Evolutionary conservation across 78 protist genomes (phyloP).

Genomic region (Chrysochromulina tobinii): DNA sequence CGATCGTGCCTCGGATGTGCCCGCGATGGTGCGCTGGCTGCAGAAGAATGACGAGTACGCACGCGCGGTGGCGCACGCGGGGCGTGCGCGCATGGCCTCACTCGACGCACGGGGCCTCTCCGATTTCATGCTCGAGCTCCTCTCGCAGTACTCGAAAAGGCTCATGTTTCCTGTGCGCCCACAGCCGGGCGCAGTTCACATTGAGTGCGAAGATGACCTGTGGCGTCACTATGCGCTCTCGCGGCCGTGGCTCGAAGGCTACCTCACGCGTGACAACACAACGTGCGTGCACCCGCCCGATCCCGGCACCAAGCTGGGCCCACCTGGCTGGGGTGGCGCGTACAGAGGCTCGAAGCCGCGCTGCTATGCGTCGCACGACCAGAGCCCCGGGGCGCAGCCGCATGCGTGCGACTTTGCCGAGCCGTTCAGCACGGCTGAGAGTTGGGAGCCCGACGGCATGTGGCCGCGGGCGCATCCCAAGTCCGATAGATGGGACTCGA

Average conservation of each 20-base stretch:
- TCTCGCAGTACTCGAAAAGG: background rate
- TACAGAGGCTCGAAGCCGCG: conserved; percentile 3
- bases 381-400: background rate
- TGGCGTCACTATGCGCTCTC: background rate
- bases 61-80: background rate
- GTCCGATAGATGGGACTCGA: too few relatives aligned
- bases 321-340: conserved; percentile 7
- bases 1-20: background rate
- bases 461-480: too few relatives aligned
- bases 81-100: background rate
- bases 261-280: background rate
- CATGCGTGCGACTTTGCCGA: background rate
- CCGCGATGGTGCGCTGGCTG: background rate
- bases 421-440: too few relatives aligned
- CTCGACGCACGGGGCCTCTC: background rate
- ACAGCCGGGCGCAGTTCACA: background rate
- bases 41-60: background rate
- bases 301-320: background rate
- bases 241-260: background rate
- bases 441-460: too few relatives aligned
- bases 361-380: conserved; percentile 13
- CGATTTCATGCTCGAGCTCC: background rate
- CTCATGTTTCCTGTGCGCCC: background rate
- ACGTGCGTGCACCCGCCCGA: background rate
- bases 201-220: background rate